These are phyloP conservation scores for Neurospora cerealis DNA, from an alignment of 495 filamentous ascomycete species.

Conservation along the genomic window DNA sequence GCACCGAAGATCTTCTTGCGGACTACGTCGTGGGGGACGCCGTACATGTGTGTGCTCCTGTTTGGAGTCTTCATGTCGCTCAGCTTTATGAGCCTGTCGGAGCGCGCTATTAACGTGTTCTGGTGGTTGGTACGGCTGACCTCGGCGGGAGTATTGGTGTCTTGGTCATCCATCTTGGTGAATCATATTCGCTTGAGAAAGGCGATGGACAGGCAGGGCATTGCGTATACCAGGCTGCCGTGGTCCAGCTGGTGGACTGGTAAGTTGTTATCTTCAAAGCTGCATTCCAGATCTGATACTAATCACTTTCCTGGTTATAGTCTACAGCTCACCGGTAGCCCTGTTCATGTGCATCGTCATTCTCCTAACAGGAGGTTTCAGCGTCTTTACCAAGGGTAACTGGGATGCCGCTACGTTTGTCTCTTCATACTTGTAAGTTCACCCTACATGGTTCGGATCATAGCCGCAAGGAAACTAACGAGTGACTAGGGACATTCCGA, in stretches of 20 bases:
- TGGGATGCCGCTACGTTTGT: conserved; percentile 39
- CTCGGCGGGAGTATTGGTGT: conserved; percentile 44
- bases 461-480: not conserved
- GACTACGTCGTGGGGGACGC: conserved; percentile 52
- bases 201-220: conserved; percentile 34
- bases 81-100: conserved; percentile 50
- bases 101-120: conserved; percentile 48
- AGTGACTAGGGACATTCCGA: conserved; percentile 39
- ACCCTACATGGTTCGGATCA: fast-evolving
- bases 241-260: conserved; percentile 36
- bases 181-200: conserved; percentile 37
- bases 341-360: conserved; percentile 37
- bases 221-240: conserved; percentile 25
- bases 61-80: conserved; percentile 44
- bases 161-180: conserved; percentile 39
- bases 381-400: conserved; percentile 37
- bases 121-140: conserved; percentile 51
- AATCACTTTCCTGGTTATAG: not conserved
- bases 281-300: not conserved
- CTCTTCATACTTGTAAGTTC: conserved; percentile 38
- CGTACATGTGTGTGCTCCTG: conserved; percentile 45
- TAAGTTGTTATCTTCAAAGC: conserved; percentile 5
- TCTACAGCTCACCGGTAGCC: conserved; percentile 25
- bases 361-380: conserved; percentile 37
- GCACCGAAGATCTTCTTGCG: conserved; percentile 46